Base-by-base conservation (phyloP, 352 stramenopile genomes). In the Phytophthora megakarya region DNA sequence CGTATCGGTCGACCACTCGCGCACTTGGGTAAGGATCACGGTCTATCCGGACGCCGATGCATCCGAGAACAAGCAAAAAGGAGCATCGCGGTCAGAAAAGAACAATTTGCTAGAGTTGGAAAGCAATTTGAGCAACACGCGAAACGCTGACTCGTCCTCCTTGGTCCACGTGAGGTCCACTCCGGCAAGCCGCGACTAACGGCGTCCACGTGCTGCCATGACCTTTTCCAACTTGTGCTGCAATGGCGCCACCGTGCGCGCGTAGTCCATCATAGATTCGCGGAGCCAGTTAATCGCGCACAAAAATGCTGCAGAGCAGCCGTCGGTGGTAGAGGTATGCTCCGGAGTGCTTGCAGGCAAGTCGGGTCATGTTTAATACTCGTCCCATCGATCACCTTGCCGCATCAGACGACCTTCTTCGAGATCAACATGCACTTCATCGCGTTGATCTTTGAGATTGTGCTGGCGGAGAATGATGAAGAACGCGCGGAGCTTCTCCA, bases 301-400 rank as follows among this genome's bases (percentile, higher is more conserved):
- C 15, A 12, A 6, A 61, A 61, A 52, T 30, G 2, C 39, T 61
- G 52, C n/a, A 61, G 15, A 18, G 40, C 35, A 44, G 23, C 53
- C 12, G 53, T 62, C 1, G 53, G 43, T 16, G 53, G 42, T 3
- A 62, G 26, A 5, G 40, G 43, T 42, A 62, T 53, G n/a, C 39
- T 40, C 9, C 39, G 33, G 10, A 58, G 44, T 21, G 21, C 18
- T 1, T 13, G 44, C 7, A 57, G 19, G 3, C 28, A 5, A 7
- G 51, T 5, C 8, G 56, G 38, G 15, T 64, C 56, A 40, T 55
- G 35, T n/a, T 50, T 13, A 8, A 43, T 11, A 12, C 47, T 45
- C 6, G 33, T 33, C 26, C 56, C 22, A 50, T 57, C 56, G 11
- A 65, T 48, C 8, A 32, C 26, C 9, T 32, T 9, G 9, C 26